phyloP scores from a whole-genome alignment of 345 rosid species.

The Rhodomyrtus tomentosa region DNA sequence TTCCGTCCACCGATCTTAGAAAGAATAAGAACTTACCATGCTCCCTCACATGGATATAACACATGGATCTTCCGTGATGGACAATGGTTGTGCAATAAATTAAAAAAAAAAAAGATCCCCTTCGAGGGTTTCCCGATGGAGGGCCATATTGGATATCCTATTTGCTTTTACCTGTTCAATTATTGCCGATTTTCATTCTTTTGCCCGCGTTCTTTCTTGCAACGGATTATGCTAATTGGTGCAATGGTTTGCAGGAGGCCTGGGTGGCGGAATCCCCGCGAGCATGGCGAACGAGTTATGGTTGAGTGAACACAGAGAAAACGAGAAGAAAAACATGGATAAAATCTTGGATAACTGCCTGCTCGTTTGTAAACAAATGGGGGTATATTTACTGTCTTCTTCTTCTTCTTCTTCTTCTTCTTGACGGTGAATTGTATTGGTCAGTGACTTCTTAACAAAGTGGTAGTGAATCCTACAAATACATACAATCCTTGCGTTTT shows the following conservation, averaged over 20 bases:
- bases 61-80: not conserved
- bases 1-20: not conserved
- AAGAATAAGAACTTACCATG: not conserved
- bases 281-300: not conserved
- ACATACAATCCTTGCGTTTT: not conserved
- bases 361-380: not conserved
- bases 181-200: not conserved
- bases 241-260: not conserved
- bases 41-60: not conserved
- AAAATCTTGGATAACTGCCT: not conserved
- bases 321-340: not conserved
- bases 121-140: not conserved
- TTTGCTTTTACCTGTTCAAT: not conserved
- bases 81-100: not conserved
- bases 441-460: not conserved
- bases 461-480: not conserved
- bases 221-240: not conserved
- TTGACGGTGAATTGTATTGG: not conserved
- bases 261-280: not conserved
- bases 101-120: not conserved
- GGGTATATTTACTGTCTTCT: not conserved
- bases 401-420: too few species aligned
- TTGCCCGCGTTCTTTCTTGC: not conserved
- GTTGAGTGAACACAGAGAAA: not conserved
- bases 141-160: not conserved